These are phyloP conservation scores for Limnomonas spitsbergensis DNA, from an alignment of 139 green algal species.

Conservation along the genomic window DNA sequence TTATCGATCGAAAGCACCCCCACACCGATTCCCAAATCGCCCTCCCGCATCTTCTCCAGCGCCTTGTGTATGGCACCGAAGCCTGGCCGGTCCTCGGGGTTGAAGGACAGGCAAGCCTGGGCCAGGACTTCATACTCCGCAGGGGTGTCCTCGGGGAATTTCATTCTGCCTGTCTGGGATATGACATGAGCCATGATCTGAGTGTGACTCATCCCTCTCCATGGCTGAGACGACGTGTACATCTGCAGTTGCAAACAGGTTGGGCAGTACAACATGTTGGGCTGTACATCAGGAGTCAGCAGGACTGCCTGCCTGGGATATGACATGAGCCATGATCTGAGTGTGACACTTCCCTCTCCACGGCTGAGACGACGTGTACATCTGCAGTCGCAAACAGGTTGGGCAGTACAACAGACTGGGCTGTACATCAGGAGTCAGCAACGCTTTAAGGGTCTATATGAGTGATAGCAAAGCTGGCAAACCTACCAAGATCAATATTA, in stretches of 20 bases:
- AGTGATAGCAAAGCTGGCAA: too few relatives aligned
- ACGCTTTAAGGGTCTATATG: too few relatives aligned
- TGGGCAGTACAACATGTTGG: too few relatives aligned
- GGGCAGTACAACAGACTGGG: too few relatives aligned
- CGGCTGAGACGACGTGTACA: background rate
- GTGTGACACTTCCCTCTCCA: background rate
- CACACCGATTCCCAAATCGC: too few relatives aligned
- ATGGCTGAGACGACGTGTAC: background rate
- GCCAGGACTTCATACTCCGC: constrained; percentile 3
- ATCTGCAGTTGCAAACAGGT: too few relatives aligned
- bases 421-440: too few relatives aligned
- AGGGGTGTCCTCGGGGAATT: background rate
- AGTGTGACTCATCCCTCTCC: background rate
- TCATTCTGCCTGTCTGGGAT: background rate
- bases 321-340: constrained; percentile 6
- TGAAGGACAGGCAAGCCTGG: background rate
- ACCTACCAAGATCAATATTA: too few relatives aligned
- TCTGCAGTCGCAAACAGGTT: too few relatives aligned
- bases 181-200: constrained; percentile 6
- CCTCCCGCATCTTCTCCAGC: too few relatives aligned
- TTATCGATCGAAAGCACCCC: too few relatives aligned
- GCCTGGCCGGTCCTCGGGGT: background rate
- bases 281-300: too few relatives aligned
- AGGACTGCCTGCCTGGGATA: background rate
- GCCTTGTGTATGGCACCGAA: background rate